Conservation (phyloP, 1,139 yeast genomes). For the Candida glucosophila region DNA sequence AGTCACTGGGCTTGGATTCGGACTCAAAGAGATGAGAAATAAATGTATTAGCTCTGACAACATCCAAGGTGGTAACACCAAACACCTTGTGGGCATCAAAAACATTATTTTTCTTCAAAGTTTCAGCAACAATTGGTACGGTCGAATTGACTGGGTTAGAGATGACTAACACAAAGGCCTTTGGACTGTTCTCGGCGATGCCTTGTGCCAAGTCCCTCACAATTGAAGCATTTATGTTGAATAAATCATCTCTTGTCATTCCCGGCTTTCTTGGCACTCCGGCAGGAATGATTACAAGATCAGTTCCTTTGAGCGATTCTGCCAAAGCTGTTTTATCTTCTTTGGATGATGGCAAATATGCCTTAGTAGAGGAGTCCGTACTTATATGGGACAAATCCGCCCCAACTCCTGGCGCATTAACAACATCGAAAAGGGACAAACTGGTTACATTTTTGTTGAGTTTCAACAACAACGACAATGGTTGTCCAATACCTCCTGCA, state of each 20-base stretch:
- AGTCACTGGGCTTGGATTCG: conserved; percentile 57
- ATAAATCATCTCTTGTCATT: conserved; percentile 96
- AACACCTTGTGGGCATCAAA: conserved; percentile 88
- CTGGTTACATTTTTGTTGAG: conserved; percentile 79
- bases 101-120: conserved; percentile 74
- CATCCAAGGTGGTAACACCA: conserved; percentile 96
- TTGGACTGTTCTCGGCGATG: conserved; percentile 77
- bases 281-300: conserved; percentile 92
- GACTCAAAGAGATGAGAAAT: conserved; percentile 54
- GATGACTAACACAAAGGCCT: conserved; percentile 80
- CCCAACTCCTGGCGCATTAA: conserved; percentile 95
- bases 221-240: conserved; percentile 95
- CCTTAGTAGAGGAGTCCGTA: conserved; percentile 76
- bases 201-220: conserved; percentile 89
- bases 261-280: conserved; percentile 99
- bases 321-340: conserved; percentile 74
- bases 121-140: conserved; percentile 96
- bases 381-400: conserved; percentile 93
- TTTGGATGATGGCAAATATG: conserved; percentile 61
- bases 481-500: conserved; percentile 99
- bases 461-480: conserved; percentile 83
- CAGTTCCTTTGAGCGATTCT: conserved; percentile 69
- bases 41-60: conserved; percentile 89
- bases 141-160: conserved; percentile 98
- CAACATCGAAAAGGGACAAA: conserved; percentile 83